These are phyloP conservation scores for Seiridium unicorne DNA, from an alignment of 2,329 filamentous ascomycete genomes.

Conservation along the genomic window DNA sequence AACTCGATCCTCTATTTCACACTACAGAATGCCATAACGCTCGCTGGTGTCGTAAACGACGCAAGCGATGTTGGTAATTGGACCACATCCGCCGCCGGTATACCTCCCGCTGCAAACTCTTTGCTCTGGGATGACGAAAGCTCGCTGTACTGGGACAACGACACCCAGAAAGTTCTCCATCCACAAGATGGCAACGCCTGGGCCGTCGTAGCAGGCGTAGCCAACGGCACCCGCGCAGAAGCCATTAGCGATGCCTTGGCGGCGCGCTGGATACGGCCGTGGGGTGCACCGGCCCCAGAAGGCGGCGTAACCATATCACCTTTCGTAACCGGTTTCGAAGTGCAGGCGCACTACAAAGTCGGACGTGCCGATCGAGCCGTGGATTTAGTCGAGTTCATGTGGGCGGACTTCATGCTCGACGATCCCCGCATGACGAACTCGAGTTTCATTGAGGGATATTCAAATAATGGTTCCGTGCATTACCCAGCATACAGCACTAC, in stretches of 20 bases:
- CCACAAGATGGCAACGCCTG: slow-evolving; percentile 4
- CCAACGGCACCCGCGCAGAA: not conserved
- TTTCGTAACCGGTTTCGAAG: slow-evolving; percentile 2
- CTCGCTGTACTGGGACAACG: slow-evolving; percentile 2
- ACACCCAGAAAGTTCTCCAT: not conserved
- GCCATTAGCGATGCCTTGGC: slow-evolving; percentile 1
- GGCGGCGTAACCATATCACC: slow-evolving; percentile 3
- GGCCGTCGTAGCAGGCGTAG: not conserved
- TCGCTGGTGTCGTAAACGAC: slow-evolving; percentile 3
- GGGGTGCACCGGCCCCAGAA: not conserved
- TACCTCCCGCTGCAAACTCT: not conserved
- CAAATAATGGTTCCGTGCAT: not conserved
- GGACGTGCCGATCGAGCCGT: slow-evolving; percentile 1
- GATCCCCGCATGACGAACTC: slow-evolving; percentile 1
- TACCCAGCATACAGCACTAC: not conserved
- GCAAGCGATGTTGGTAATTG: not conserved
- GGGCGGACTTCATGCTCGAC: slow-evolving; percentile 4
- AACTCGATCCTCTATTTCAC: slow-evolving; percentile 3
- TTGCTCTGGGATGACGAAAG: not conserved
- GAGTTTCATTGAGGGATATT: slow-evolving; percentile 5
- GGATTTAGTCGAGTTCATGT: slow-evolving; percentile 1
- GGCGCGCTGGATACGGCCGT: slow-evolving; percentile 1
- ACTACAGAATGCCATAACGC: not conserved
- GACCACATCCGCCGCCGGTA: slow-evolving; percentile 1
- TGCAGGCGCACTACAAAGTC: slow-evolving; percentile 7